These are phyloP conservation scores for Porphyrellus cyaneotinctus DNA, from an alignment of 768 basidiomycete species.

Conservation along the genomic window DNA sequence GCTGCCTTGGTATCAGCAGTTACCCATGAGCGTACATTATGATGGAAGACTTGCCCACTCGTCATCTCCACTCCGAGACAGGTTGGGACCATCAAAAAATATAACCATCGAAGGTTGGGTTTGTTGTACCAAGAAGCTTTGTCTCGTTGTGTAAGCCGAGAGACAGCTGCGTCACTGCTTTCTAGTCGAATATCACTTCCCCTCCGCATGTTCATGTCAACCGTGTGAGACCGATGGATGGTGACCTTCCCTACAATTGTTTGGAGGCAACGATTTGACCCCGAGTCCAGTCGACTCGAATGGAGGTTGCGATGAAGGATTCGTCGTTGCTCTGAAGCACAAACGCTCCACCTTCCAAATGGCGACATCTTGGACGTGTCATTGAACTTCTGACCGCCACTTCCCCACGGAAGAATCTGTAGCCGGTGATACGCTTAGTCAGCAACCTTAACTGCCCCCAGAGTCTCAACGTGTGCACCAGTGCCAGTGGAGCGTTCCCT, in stretches of 20 bases:
- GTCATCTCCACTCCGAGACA: constrained; percentile 22
- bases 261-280: no score
- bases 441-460: neutral
- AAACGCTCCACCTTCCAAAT: neutral
- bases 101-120: constrained; percentile 52
- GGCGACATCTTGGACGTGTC: neutral
- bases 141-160: constrained; percentile 37
- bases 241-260: no score
- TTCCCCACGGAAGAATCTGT: no score
- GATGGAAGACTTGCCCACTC: constrained; percentile 10
- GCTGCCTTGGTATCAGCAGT: constrained; percentile 4
- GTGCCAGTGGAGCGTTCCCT: neutral
- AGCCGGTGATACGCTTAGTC: constrained; percentile 4
- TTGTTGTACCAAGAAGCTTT: constrained; percentile 59
- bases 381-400: neutral
- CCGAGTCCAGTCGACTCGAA: no score
- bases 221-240: neutral
- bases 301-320: neutral
- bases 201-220: constrained; percentile 3
- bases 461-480: neutral
- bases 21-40: neutral
- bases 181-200: neutral
- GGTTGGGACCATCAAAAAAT: constrained; percentile 50
- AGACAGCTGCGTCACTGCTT: constrained; percentile 14
- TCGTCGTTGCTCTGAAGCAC: neutral